Base-by-base conservation (phyloP, 306 rosid genomes). In the Lathyrus tuberosus region DNA sequence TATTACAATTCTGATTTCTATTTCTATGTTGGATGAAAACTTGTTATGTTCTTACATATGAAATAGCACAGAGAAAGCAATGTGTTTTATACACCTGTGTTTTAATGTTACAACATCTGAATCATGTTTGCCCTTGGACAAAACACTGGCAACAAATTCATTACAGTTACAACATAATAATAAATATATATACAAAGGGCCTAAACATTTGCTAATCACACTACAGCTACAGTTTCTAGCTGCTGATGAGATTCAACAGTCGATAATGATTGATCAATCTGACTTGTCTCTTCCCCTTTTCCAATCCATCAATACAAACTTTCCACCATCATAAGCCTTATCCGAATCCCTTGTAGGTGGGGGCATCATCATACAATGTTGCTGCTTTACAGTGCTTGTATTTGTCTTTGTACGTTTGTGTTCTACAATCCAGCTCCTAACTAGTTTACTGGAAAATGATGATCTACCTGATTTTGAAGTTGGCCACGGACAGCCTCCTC, bases 381-480 rank as follows among this genome's bases (percentile, higher is more conserved):
- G 98, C 80, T 83, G 98, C 80, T 82, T 92, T 13, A 57, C 31
- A 26, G 38, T 42, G 79, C 84, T 66, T 9, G 70, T 61, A 51
- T 76, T 84, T 17, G 89, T 74, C 42, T 76, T 84, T 17, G 89
- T 74, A 64, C 85, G 87, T 40, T 79, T 91, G 56, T 56, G 65
- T 65, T 86, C 91, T 40, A 71, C 72, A 72, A 76, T n/a, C 0
- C 83, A 48, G 73, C 83, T 92, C 76, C 82, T 89, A 66, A 64
- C 49, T 41, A 87, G 81, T 77, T 84, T 91, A 65, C 79, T 62
- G 5, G 89, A 89, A 1, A 85, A 80, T 30, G 96, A 83, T 83
- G 96, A 83, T 84, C 97, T 84, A 76, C 96, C 89, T 79, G 97
- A 87, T 65, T 87, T 84, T 18, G 91, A 86, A n/a, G 89, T 76